Conservation (phyloP, 768 basidiomycete genomes). For the Strobilomyces confusus region DNA sequence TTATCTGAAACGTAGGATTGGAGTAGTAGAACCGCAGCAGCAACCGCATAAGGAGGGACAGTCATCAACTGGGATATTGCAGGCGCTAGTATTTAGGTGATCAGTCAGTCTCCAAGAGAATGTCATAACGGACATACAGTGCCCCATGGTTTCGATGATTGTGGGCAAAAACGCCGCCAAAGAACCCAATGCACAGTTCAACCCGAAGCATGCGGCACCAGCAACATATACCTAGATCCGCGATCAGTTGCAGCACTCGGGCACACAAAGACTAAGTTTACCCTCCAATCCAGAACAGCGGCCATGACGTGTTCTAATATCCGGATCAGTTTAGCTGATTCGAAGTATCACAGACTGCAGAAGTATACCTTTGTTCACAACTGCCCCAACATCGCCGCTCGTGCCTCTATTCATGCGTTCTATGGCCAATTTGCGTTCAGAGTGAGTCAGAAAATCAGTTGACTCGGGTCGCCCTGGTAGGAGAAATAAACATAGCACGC, state of each 20-base stretch:
- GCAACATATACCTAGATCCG: constrained; percentile 37
- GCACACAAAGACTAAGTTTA: constrained; percentile 3
- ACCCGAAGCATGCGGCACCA: constrained; percentile 47
- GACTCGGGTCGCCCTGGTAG: constrained; percentile 33
- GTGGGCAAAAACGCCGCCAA: constrained; percentile 53
- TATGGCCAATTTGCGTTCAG: constrained; percentile 32
- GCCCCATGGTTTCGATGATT: constrained; percentile 49
- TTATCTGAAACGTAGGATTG: constrained; percentile 42
- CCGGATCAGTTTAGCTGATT: neutral
- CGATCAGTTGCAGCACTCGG: constrained; percentile 4
- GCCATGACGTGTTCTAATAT: constrained; percentile 37
- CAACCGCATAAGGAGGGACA: constrained; percentile 51
- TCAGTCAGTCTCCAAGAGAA: neutral
- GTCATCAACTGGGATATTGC: constrained; percentile 48
- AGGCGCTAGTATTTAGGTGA: constrained; percentile 28
- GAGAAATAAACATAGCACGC: constrained; percentile 26
- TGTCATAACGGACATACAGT: constrained; percentile 30
- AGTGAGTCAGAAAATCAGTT: constrained; percentile 30
- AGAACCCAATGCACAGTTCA: constrained; percentile 46
- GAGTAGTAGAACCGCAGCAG: constrained; percentile 34
- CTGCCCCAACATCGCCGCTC: constrained; percentile 39
- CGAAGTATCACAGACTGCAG: neutral
- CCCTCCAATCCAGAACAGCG: constrained; percentile 48
- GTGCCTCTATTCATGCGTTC: constrained; percentile 39
- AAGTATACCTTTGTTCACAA: constrained; percentile 36